Evolutionary conservation across 2,329 filamentous ascomycete genomes (phyloP).

Genomic region (Emergomyces orientalis): DNA sequence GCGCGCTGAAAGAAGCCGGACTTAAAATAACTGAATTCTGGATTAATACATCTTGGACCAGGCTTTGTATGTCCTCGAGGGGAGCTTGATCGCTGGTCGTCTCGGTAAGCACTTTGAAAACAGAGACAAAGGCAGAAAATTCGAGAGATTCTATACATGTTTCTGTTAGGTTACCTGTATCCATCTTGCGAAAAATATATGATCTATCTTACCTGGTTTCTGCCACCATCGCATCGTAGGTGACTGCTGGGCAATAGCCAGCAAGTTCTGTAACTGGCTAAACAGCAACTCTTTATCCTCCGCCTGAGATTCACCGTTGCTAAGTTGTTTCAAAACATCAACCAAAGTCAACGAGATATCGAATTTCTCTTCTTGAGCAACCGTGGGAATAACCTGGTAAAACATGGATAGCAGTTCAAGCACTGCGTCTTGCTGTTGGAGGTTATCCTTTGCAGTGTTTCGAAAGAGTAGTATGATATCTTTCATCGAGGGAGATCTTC

Average conservation of each 20-base stretch:
- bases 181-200: conserved; percentile 11
- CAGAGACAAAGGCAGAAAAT: conserved; percentile 34
- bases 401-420: conserved; percentile 73
- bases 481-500: conserved; percentile 71
- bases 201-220: conserved; percentile 46
- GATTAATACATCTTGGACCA: conserved; percentile 29
- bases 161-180: conserved; percentile 9
- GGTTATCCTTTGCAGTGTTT: conserved; percentile 55
- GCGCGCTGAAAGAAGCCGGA: conserved; percentile 28
- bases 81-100: conserved; percentile 23
- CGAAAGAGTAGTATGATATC: conserved; percentile 68
- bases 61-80: conserved; percentile 25
- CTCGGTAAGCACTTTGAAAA: conserved; percentile 31
- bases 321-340: conserved; percentile 54
- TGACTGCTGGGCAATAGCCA: conserved; percentile 70
- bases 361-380: conserved; percentile 74
- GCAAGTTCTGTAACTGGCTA: conserved; percentile 70
- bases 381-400: conserved; percentile 69
- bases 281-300: conserved; percentile 50
- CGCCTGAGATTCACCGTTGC: conserved; percentile 37
- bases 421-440: conserved; percentile 68
- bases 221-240: conserved; percentile 86
- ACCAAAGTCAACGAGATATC: conserved; percentile 74
- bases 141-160: conserved; percentile 28
- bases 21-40: conserved; percentile 32